Conservation (phyloP, 257 asterid genomes). For the Scutellaria barbata region DNA sequence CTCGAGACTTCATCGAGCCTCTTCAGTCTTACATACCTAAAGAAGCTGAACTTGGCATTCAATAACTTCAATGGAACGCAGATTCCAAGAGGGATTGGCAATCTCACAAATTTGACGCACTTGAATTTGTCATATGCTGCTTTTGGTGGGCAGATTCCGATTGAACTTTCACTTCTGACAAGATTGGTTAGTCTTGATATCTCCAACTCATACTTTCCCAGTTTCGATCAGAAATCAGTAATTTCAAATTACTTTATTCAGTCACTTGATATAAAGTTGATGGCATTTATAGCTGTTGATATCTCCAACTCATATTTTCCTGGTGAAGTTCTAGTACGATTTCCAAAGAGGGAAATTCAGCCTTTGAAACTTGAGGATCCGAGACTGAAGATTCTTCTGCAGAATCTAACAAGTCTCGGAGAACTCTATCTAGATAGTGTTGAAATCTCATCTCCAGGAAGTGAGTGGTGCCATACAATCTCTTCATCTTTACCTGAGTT, state of each 20-base stretch:
- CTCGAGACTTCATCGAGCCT: constrained; percentile 47
- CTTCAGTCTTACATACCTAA: constrained; percentile 46
- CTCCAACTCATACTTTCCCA: constrained; percentile 34
- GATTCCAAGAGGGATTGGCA: constrained; percentile 49
- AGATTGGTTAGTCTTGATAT: constrained; percentile 53
- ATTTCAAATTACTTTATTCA: too few relatives aligned
- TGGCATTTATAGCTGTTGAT: too few relatives aligned
- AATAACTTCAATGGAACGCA: constrained; percentile 40
- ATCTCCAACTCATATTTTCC: too few relatives aligned
- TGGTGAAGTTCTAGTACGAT: too few relatives aligned
- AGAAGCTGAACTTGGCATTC: constrained; percentile 52
- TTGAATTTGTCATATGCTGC: constrained; percentile 60
- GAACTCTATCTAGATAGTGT: constrained; percentile 61
- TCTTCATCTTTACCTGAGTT: constrained; percentile 48
- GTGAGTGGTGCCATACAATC: constrained; percentile 48
- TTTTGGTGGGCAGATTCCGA: constrained; percentile 53
- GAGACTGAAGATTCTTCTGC: constrained; percentile 43
- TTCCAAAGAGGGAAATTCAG: background rate
- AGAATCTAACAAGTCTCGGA: constrained; percentile 43
- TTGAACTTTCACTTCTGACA: constrained; percentile 43
- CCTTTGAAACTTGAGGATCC: constrained; percentile 56
- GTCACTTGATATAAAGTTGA: too few relatives aligned
- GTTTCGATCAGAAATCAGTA: too few relatives aligned
- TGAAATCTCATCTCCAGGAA: constrained; percentile 41
- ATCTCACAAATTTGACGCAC: constrained; percentile 44